Conservation (phyloP, 169 alveolate genomes). For the Plasmodium gonderi region DNA sequence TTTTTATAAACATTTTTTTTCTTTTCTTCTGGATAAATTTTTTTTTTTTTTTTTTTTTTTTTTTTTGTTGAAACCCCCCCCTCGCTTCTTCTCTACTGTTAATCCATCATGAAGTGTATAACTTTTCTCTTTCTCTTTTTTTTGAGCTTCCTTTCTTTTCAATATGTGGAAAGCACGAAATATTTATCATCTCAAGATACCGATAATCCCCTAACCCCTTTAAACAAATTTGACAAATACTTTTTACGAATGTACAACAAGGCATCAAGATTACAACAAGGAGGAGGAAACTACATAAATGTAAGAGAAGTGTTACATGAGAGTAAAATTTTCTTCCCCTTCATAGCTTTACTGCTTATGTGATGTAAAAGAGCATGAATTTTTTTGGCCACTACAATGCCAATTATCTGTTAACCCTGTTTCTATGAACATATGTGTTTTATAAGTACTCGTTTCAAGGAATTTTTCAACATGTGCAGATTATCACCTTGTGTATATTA, state of each 20-base stretch:
- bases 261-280: constrained; percentile 23
- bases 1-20: background rate
- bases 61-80: background rate
- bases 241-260: constrained; percentile 32
- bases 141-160: background rate
- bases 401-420: too few species aligned
- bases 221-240: constrained; percentile 54
- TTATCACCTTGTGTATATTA: too few species aligned
- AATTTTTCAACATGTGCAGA: too few species aligned
- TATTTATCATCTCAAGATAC: background rate
- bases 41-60: constrained; percentile 9
- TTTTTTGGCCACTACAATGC: too few species aligned
- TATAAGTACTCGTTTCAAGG: too few species aligned
- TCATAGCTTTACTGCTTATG: too few species aligned
- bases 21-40: background rate
- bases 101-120: constrained; percentile 43
- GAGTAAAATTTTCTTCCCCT: too few species aligned
- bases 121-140: background rate
- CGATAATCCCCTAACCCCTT: constrained; percentile 41
- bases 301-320: constrained; percentile 1
- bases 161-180: constrained; percentile 14
- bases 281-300: constrained; percentile 13
- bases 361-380: too few species aligned
- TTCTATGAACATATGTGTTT: too few species aligned
- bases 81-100: background rate